Evolutionary conservation across 2,329 filamentous ascomycete genomes (phyloP), one percentile per base, ranked within the genome.

Genomic region (Cyanodermella asteris): DNA sequence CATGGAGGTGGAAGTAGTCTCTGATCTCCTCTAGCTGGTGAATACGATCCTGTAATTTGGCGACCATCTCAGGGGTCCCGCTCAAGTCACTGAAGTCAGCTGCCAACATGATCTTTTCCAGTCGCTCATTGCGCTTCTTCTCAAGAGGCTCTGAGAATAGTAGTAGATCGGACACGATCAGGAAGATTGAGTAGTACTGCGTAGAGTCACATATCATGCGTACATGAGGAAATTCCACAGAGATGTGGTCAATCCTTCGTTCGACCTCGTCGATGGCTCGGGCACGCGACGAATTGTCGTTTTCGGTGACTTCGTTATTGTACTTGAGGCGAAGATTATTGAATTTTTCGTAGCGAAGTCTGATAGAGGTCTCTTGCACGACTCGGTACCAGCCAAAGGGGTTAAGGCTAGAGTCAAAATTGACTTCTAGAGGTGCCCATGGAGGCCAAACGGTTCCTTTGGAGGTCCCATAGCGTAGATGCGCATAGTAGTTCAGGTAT

Each of bases 51-150:
- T 99, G 87, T 14, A 97, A 60, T 41, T 71, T 74, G 42, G 74
- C 72, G 16, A 97, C 82, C 68, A 91, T 84, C 44, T 84, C 77
- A 0, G 87, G 87, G 4, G 84, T 78, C 25, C 87, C 90, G 29
- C 80, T 72, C 21, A 99, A 60, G 44, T 99, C 87, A 46, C 84
- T 97, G 44, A 97, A 99, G 49, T 99, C 87, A 0, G 87, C 94
- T 2, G 84, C 87, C 24, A 97, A 66, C 70, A 97, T 93, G 38
- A 99, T 97, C 59, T 93, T 94, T 48, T 97, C 87, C 10, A 99
- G 56, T 18, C 80, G 70, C 51, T 97, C 90, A 39, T 64, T 91
- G 30, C 90, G 69, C n/a, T 84, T 90, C 61, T 97, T 97, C 49
- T 97, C 87, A 23, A 91, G 54, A 3, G 87, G 87, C 46, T 99